Percentiles rank a stretch among this genome's conserved stretches.
phyloP scores from a whole-genome alignment of 148 eudicot genomes.

The Rhododendron mucronatum region DNA sequence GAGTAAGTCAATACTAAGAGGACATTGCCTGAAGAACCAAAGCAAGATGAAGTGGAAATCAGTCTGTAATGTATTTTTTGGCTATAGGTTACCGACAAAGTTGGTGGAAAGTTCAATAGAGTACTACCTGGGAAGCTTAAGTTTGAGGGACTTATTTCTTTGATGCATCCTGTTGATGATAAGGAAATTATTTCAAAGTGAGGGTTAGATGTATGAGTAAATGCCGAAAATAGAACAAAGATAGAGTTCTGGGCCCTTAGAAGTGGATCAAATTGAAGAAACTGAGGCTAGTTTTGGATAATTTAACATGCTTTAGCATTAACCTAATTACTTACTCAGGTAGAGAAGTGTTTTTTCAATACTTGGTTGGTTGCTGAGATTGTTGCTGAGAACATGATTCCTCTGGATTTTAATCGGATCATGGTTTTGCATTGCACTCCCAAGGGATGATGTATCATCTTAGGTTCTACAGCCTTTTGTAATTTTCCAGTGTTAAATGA shows the following conservation, averaged over 20 bases:
- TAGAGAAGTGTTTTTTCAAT: neutral
- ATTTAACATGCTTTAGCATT: neutral
- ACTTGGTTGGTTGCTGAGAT: neutral
- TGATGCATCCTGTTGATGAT: neutral
- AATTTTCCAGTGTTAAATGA: neutral
- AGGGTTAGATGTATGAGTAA: neutral
- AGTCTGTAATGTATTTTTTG: neutral
- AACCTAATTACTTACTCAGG: neutral
- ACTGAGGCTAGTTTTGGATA: neutral
- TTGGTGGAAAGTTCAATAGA: neutral
- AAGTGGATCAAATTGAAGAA: neutral
- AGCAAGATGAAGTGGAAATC: neutral
- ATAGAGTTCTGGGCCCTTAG: neutral
- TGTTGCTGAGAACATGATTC: slow-evolving; percentile 1
- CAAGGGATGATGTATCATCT: neutral
- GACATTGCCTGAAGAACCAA: neutral
- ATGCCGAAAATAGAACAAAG: neutral
- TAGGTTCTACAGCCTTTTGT: neutral
- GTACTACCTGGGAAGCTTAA: neutral
- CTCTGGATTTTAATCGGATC: neutral
- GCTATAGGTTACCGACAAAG: neutral
- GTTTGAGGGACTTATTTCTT: neutral
- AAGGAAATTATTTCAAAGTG: neutral
- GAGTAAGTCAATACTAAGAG: neutral
- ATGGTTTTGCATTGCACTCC: neutral